These are phyloP conservation scores for Trypanosoma avium DNA, from an alignment of 208 protist genomes.

Conservation along the genomic window DNA sequence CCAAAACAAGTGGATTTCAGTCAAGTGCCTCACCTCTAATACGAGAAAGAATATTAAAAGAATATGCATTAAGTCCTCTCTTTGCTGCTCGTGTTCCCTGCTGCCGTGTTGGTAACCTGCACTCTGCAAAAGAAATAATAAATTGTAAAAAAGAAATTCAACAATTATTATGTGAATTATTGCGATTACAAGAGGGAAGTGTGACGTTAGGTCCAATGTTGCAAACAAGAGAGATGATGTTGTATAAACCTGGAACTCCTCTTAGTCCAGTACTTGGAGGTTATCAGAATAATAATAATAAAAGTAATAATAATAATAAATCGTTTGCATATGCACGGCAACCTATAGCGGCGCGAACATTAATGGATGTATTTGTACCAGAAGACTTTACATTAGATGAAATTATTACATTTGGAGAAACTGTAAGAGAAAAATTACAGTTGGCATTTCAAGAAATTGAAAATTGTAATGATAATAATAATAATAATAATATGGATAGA, in stretches of 20 bases:
- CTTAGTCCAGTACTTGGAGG: conserved; percentile 62
- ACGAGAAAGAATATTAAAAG: conserved; percentile 54
- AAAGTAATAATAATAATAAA: too few relatives aligned
- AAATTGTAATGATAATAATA: not conserved
- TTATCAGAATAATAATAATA: conserved; percentile 21
- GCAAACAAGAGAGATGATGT: conserved; percentile 71
- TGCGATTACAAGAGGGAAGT: conserved; percentile 25
- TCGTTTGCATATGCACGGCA: conserved; percentile 50
- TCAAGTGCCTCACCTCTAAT: conserved; percentile 63
- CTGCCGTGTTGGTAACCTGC: conserved; percentile 59
- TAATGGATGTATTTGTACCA: conserved; percentile 61
- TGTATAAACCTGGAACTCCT: conserved; percentile 44
- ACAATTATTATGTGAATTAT: conserved; percentile 37
- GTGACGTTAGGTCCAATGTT: conserved; percentile 44
- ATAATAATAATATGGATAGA: not conserved
- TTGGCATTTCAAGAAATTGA: not conserved
- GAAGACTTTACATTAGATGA: conserved; percentile 30
- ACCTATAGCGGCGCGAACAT: conserved; percentile 49
- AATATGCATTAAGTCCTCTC: conserved; percentile 79
- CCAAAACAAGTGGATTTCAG: conserved; percentile 62
- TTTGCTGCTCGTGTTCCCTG: conserved; percentile 58
- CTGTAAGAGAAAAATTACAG: conserved; percentile 35
- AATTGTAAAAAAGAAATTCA: conserved; percentile 27
- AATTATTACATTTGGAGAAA: conserved; percentile 23
- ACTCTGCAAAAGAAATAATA: conserved; percentile 26